Evolutionary conservation across 257 asterid species (phyloP).

Genomic region (Nicotiana otophora): DNA sequence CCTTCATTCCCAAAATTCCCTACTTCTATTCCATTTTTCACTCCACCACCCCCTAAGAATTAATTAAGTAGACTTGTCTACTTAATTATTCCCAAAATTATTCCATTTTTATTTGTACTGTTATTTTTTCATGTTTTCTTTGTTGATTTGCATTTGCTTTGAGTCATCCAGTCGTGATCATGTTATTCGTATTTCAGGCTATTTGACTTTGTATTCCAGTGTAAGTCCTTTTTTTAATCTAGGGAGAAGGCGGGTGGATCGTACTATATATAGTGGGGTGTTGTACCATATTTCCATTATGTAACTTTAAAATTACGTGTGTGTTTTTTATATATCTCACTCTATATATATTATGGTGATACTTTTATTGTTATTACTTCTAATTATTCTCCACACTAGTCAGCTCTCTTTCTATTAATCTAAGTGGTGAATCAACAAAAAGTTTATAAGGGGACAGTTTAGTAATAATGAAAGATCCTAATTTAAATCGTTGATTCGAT

Average conservation of each 20-base stretch:
- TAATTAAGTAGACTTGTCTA: not conserved
- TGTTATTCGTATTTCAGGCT: not conserved
- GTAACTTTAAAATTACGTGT: not conserved
- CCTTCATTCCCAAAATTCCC: slow-evolving; percentile 13
- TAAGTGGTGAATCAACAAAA: not conserved
- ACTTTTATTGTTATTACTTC: not conserved
- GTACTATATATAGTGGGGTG: not conserved
- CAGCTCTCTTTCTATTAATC: not conserved
- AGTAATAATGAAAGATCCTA: not conserved
- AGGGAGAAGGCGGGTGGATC: not conserved
- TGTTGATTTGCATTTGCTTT: not conserved
- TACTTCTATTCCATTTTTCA: slow-evolving; percentile 20
- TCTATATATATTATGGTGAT: not conserved
- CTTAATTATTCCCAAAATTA: not conserved
- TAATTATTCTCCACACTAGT: not conserved
- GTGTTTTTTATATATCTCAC: not conserved
- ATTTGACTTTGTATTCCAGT: not conserved
- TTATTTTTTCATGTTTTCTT: not conserved
- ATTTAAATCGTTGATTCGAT: not conserved
- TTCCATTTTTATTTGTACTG: not conserved
- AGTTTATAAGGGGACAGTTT: not conserved
- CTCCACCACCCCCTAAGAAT: slow-evolving; percentile 32
- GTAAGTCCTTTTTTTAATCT: not conserved
- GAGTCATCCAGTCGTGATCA: not conserved
- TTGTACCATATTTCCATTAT: not conserved